Base-by-base conservation (phyloP, 1,284 basidiomycete species). In the Sporisorium iseilematis-ciliati region DNA sequence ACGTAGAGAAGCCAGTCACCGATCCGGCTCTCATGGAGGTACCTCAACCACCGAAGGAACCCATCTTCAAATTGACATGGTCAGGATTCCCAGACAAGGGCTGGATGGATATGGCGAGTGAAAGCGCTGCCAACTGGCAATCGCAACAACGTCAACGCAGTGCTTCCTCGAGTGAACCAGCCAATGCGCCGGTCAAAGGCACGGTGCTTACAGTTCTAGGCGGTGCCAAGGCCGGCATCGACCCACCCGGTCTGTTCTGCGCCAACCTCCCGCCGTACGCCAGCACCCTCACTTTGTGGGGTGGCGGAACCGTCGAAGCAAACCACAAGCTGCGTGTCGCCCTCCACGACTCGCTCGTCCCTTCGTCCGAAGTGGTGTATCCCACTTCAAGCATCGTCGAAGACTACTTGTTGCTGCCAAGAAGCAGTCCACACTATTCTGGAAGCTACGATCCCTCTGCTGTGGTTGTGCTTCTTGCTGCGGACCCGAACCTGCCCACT, bases 31-130 rank as follows among this genome's bases (percentile, higher is more conserved):
- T 63, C 10, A 40, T 71, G 46, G 65, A 77, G 20, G 20, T 41
- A 2, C 55, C 57, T 43, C 61, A 60, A 6, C 70, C 63, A 2
- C 65, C 65, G 3, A 73, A 70, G 16, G 94, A 96, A 83, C 93
- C 94, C 1, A 91, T 97, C 48, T 95, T 93, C 88, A 94, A 93
- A 84, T 88, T 97, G 6, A 87, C 91, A 0, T 97, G 95, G 95
- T 82, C 86, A 23, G 78, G 70, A 26, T 84, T 84, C 33, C 77
- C 81, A 1, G 73, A 70, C 25, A 74, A 79, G 53, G 58, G 73
- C 38, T 84, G 82, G 82, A 69, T 76, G 21, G 65, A 72, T 23
- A 64, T 68, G 62, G 78, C 78, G 1, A 68, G 72, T 50, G 63
- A 77, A 42, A 65, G 70, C n/a, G 74, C 77, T 6, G 55, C 59